Conservation (phyloP, 257 asterid species). For the Paulownia fortunei region DNA sequence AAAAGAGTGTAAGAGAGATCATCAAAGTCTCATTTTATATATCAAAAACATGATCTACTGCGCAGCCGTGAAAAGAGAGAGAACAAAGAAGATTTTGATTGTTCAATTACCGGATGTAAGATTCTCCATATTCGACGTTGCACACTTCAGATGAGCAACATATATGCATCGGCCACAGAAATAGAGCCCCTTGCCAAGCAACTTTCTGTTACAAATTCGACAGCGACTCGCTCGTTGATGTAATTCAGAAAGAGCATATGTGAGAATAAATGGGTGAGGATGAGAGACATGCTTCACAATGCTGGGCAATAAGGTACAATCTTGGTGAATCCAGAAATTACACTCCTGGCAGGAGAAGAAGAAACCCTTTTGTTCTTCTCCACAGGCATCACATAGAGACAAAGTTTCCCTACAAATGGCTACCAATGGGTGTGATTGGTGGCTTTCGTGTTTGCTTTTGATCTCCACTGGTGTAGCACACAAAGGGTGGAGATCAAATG, state of each 20-base stretch:
- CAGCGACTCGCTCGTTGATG: neutral
- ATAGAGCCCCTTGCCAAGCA: neutral
- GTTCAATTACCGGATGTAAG: neutral
- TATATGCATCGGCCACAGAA: neutral
- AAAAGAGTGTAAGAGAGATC: no score
- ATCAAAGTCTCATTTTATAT: no score
- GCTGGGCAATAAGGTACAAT: neutral
- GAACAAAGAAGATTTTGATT: neutral
- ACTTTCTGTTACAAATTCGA: neutral
- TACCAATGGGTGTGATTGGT: neutral
- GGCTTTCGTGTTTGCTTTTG: slow-evolving; percentile 1
- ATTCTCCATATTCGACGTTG: neutral
- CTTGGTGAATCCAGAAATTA: neutral
- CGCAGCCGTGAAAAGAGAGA: no score
- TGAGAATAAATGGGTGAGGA: neutral
- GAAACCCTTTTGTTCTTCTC: neutral
- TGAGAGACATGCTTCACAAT: neutral
- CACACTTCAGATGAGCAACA: neutral
- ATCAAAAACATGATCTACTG: no score
- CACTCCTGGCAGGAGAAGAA: neutral
- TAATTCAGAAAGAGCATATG: neutral
- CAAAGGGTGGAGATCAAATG: neutral
- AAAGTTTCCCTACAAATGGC: neutral
- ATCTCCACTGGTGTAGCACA: neutral
- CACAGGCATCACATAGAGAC: neutral